Conservation (phyloP, 305 asterid genomes). For the Solanum hybrid region DNA sequence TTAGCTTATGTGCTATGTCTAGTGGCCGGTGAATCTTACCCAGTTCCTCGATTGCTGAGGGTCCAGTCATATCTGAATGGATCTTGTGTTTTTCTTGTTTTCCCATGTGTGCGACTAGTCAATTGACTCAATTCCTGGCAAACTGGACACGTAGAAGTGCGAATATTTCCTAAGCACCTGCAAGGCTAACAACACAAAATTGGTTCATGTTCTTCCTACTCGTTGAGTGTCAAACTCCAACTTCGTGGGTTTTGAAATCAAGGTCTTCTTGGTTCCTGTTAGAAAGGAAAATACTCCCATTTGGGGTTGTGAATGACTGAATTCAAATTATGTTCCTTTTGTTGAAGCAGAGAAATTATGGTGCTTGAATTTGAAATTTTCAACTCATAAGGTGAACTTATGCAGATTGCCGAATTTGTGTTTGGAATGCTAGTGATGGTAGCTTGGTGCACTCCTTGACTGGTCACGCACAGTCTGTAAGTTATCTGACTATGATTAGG, state of each 20-base stretch:
- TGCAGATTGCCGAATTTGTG: slow-evolving; percentile 97
- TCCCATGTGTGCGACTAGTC: neutral
- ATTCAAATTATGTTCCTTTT: neutral
- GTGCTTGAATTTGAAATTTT: slow-evolving; percentile 11
- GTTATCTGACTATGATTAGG: slow-evolving; percentile 12
- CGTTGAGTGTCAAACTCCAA: neutral
- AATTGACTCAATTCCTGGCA: neutral
- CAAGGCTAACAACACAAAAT: neutral
- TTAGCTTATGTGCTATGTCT: neutral
- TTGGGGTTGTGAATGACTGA: neutral
- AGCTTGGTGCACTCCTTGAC: slow-evolving; percentile 97
- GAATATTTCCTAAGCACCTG: neutral
- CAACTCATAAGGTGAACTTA: slow-evolving; percentile 10
- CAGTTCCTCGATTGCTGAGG: neutral
- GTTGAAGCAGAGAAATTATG: slow-evolving; percentile 12
- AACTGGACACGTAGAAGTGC: neutral
- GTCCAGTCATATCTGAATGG: neutral
- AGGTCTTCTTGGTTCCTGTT: neutral
- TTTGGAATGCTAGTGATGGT: slow-evolving; percentile 99
- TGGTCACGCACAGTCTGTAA: slow-evolving; percentile 87
- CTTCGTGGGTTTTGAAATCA: neutral
- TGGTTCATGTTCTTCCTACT: neutral
- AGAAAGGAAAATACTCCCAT: neutral
- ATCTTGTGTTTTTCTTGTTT: neutral
- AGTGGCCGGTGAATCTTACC: neutral